Conservation (phyloP, 306 rosid genomes). For the Trifolium pratense region DNA sequence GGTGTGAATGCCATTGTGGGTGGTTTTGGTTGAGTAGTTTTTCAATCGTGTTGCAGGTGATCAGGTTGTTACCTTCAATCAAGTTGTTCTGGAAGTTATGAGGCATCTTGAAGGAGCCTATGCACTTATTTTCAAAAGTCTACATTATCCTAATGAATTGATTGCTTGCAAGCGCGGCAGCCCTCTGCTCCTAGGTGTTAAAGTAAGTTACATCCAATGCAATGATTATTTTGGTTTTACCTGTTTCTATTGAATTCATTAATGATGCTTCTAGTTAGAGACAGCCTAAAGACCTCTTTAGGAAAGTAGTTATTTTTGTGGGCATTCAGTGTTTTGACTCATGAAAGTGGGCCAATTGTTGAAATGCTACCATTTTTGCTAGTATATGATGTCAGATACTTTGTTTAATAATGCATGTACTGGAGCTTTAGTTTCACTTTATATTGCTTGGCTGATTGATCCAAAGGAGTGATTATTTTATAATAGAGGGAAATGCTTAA, state of each 20-base stretch:
- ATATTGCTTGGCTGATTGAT: constrained; percentile 16
- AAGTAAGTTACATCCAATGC: constrained; percentile 62
- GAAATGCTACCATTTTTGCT: background rate
- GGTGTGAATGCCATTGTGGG: constrained; percentile 22
- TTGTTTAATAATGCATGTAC: background rate
- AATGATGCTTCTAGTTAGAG: constrained; percentile 28
- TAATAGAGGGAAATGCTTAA: constrained; percentile 7
- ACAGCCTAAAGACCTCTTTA: constrained; percentile 6
- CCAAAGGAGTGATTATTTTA: constrained; percentile 28
- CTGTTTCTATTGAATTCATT: constrained; percentile 1
- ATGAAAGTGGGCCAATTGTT: constrained; percentile 20
- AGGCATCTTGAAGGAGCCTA: constrained; percentile 99
- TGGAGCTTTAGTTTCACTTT: constrained; percentile 20
- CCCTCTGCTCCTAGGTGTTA: constrained; percentile 91
- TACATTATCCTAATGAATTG: constrained; percentile 91
- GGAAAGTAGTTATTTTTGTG: constrained; percentile 7
- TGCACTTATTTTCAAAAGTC: constrained; percentile 95
- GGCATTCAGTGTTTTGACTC: constrained; percentile 3
- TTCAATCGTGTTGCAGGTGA: constrained; percentile 62
- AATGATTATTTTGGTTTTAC: constrained; percentile 17
- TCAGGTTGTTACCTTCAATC: constrained; percentile 82
- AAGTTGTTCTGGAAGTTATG: constrained; percentile 97
- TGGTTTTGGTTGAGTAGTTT: constrained; percentile 45
- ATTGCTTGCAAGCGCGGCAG: constrained; percentile 99
- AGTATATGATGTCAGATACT: too few relatives aligned